phyloP scores from a whole-genome alignment of 805 yeast genomes.

The Ogataea trehaloabstinens region DNA sequence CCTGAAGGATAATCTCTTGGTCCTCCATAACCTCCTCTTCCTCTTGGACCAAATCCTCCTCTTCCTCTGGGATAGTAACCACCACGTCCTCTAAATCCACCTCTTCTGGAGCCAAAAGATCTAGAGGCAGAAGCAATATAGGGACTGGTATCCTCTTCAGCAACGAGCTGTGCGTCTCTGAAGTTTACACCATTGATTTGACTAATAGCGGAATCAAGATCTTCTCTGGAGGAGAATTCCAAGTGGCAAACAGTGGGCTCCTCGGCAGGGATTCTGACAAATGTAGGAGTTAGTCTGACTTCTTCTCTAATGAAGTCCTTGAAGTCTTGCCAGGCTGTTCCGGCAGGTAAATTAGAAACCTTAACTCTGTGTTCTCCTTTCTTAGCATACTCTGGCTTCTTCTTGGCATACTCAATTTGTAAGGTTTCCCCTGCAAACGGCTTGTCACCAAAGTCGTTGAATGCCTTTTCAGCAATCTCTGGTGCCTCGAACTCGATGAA shows the following conservation, averaged over 20 bases:
- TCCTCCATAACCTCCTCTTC: constrained; percentile 29
- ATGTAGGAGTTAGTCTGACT: constrained; percentile 61
- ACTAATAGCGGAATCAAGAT: constrained; percentile 70
- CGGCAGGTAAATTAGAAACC: constrained; percentile 68
- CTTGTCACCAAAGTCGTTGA: constrained; percentile 42
- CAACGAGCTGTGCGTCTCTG: constrained; percentile 61
- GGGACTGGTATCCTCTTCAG: constrained; percentile 75
- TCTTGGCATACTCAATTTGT: constrained; percentile 54
- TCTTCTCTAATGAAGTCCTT: constrained; percentile 87
- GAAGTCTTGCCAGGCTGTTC: constrained; percentile 82
- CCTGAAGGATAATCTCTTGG: constrained; percentile 26
- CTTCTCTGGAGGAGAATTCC: constrained; percentile 65
- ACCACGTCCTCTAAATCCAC: constrained; percentile 43
- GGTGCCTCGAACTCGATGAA: constrained; percentile 80
- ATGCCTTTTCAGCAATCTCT: constrained; percentile 51
- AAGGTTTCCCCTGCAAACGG: constrained; percentile 50
- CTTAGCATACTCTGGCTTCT: constrained; percentile 49
- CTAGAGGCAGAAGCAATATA: constrained; percentile 48
- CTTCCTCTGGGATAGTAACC: constrained; percentile 43
- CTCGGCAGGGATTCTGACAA: constrained; percentile 50
- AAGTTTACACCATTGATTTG: constrained; percentile 69
- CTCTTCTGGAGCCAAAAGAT: constrained; percentile 45
- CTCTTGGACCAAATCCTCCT: constrained; percentile 32
- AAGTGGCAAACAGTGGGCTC: constrained; percentile 46
- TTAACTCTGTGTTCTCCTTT: constrained; percentile 75